phyloP scores from a whole-genome alignment of 73 alveolate species.

The Tetrahymena thermophila region DNA sequence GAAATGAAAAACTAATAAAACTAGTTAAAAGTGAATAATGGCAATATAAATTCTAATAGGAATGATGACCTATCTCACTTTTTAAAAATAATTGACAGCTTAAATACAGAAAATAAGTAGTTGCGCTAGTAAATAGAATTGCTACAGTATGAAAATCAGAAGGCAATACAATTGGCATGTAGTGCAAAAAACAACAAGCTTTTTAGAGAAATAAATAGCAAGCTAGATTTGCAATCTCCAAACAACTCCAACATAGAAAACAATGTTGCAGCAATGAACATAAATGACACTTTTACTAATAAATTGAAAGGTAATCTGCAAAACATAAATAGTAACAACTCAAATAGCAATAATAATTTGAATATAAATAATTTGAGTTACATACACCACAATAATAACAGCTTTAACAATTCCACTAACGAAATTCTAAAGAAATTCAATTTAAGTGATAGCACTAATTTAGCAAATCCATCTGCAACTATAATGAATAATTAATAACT shows the following conservation, averaged over 20 bases:
- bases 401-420: constrained; percentile 2
- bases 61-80: neutral
- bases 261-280: neutral
- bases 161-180: neutral
- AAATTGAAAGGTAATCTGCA: neutral
- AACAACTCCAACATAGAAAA: neutral
- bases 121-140: neutral
- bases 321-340: neutral
- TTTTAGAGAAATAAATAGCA: neutral
- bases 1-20: neutral
- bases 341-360: neutral
- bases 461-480: neutral
- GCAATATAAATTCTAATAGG: neutral
- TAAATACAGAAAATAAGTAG: neutral
- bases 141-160: neutral
- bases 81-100: neutral
- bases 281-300: neutral
- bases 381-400: neutral
- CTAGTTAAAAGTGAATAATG: neutral
- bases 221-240: neutral
- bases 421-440: neutral
- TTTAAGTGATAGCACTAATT: neutral
- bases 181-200: neutral
- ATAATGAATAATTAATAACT: neutral
- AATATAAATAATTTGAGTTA: neutral